A percentile compares a stretch with the other conserved stretches of the same genome.
Evolutionary conservation across 805 yeast species (phyloP).

Genomic region (Monosporozyma servazzii): DNA sequence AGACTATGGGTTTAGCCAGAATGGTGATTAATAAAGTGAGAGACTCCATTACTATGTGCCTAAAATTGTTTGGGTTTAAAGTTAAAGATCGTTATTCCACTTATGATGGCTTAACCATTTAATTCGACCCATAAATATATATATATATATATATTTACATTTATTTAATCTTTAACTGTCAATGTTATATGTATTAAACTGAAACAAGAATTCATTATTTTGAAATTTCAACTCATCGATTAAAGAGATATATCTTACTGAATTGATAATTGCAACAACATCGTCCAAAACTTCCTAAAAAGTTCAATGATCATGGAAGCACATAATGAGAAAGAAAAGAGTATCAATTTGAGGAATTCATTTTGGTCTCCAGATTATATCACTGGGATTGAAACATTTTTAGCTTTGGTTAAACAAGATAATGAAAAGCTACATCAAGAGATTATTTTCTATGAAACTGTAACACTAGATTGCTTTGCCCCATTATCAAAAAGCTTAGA

Average conservation of each 20-base stretch:
- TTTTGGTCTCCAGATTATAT: constrained; percentile 29
- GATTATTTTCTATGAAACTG: constrained; percentile 13
- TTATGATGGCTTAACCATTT: constrained; percentile 34
- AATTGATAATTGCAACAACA: too few relatives aligned
- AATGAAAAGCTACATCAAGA: constrained; percentile 10
- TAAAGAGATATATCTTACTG: neutral
- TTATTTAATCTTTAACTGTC: neutral
- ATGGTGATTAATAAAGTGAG: constrained; percentile 48
- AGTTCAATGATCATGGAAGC: neutral
- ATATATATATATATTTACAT: neutral
- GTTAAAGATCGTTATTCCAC: constrained; percentile 37
- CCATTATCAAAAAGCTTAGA: constrained; percentile 4
- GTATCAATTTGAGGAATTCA: constrained; percentile 6
- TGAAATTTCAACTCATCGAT: neutral
- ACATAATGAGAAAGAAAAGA: neutral
- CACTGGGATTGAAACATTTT: constrained; percentile 22
- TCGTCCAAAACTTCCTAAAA: neutral
- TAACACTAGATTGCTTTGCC: constrained; percentile 13
- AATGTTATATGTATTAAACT: neutral
- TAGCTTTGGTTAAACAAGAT: constrained; percentile 14
- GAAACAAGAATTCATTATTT: neutral
- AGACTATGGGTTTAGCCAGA: constrained; percentile 61
- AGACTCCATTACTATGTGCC: constrained; percentile 34
- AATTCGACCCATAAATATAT: neutral
- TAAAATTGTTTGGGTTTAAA: constrained; percentile 57